Conservation (phyloP, 2,329 filamentous ascomycete genomes). For the Calonectria crousiana region DNA sequence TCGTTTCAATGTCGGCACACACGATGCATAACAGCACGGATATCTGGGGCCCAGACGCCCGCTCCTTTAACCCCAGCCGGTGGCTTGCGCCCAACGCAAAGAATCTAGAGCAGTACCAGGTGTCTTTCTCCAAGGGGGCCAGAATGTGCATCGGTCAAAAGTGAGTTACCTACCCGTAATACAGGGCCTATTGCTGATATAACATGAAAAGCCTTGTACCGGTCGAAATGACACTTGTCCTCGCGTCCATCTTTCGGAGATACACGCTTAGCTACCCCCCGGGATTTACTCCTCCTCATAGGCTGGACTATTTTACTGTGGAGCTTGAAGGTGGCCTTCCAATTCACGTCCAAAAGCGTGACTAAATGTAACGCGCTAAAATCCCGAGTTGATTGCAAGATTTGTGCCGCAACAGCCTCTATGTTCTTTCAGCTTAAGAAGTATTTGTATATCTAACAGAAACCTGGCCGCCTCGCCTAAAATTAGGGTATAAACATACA, state of each 20-base stretch:
- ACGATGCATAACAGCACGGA: not conserved
- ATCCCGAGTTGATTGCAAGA: not conserved
- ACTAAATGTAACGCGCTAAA: not conserved
- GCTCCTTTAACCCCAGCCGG: not conserved
- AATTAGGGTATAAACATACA: too few species aligned
- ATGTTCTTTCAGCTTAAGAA: not conserved
- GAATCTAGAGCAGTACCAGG: not conserved
- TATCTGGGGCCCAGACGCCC: not conserved
- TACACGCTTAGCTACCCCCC: not conserved
- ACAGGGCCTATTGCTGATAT: not conserved
- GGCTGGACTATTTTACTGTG: not conserved
- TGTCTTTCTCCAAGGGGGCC: not conserved
- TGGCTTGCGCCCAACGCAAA: not conserved
- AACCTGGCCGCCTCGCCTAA: too few species aligned
- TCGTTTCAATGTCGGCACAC: not conserved
- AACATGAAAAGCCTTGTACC: not conserved
- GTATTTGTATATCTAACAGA: not conserved
- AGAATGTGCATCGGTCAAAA: conserved; percentile 2
- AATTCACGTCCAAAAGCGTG: not conserved
- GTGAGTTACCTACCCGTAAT: not conserved
- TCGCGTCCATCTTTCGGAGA: not conserved
- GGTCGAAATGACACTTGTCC: not conserved
- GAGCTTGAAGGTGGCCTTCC: not conserved
- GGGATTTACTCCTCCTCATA: not conserved
- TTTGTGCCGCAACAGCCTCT: not conserved